Base-by-base conservation (phyloP, 1,139 yeast species). In the Suhomyces chickasaworum region DNA sequence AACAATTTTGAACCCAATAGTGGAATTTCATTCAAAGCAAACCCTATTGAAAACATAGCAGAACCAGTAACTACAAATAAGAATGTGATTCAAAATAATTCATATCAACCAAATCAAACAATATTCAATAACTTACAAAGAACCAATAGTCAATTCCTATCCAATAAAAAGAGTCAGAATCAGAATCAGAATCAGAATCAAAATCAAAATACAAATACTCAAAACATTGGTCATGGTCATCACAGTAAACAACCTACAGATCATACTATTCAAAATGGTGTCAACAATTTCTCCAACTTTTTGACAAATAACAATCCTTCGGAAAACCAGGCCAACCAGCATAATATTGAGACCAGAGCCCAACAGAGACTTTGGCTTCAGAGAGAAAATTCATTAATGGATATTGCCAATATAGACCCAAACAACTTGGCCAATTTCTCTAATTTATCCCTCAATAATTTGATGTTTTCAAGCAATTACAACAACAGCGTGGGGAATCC, bases 301-400 rank as follows among this genome's bases (percentile, higher is more conserved):
- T 60, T 68, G 37, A 60, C 58, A 23, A 57, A 55, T 39, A 57
- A 52, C 34, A 48, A 43, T 21, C 40, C 31, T 5, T 32, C 46
- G 1, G 56, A 52, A 7, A 50, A 47, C 3, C 52, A 41, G 13
- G 31, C 39, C 15, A 44, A 22, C 23, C 45, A 55, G 32, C 55
- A 56, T 35, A 58, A 56, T 31, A 50, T 54, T 31, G 84, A 82
- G 44, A 84, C 89, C 0, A 75, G 96, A 63, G 87, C 95, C 0
- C 96, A 88, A 59, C 93, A 87, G 58, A 78, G 86, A 52, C 73
- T 88, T 42, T 87, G 95, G 95, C 68, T 88, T 32, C 95, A 87
- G 61, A 72, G 95, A 51, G 95, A 88, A 53, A 86, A 80, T 56
- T 82, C 87, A 4, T 71, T 84, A 37, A 69, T 84, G 70, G 88